Evolutionary conservation across 208 protist genomes (phyloP).

Genomic region (Phytomonas sp.): DNA sequence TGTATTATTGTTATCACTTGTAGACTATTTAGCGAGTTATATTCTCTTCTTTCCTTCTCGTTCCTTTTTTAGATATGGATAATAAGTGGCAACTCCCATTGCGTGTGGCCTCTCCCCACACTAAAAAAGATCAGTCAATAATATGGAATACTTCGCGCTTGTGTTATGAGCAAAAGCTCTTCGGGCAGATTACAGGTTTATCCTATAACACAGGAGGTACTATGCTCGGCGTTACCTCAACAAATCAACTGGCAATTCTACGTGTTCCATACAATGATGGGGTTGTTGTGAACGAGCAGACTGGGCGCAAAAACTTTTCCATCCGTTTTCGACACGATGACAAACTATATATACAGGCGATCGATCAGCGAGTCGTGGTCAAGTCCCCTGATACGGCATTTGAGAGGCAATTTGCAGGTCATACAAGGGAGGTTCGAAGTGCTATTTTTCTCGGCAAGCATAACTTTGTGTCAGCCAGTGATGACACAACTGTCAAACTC

Average conservation of each 20-base stretch:
- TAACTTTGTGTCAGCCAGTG: constrained; percentile 75
- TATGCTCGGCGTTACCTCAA: constrained; percentile 56
- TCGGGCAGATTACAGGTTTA: constrained; percentile 65
- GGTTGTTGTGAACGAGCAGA: constrained; percentile 76
- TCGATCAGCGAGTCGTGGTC: constrained; percentile 70
- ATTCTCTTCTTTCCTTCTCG: not conserved
- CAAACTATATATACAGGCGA: constrained; percentile 66
- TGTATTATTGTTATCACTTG: not conserved
- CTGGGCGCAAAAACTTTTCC: constrained; percentile 62
- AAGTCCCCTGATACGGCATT: constrained; percentile 78
- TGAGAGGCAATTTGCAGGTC: constrained; percentile 66
- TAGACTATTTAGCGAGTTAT: not conserved
- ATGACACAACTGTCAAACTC: constrained; percentile 76
- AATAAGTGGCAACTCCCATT: constrained; percentile 62
- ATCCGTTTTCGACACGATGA: constrained; percentile 73
- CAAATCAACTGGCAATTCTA: constrained; percentile 73
- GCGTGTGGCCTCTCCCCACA: constrained; percentile 33
- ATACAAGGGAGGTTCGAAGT: constrained; percentile 67
- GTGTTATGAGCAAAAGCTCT: constrained; percentile 84
- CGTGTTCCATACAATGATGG: constrained; percentile 69
- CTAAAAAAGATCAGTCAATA: constrained; percentile 42
- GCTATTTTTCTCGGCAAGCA: constrained; percentile 63
- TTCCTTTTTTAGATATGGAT: constrained; percentile 17
- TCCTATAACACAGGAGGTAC: constrained; percentile 55
- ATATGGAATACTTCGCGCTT: constrained; percentile 69